Percentiles rank a stretch among this genome's conserved stretches.
These are phyloP conservation scores for Kwoniella bestiolae DNA, from an alignment of 768 basidiomycete genomes.

Conservation along the genomic window DNA sequence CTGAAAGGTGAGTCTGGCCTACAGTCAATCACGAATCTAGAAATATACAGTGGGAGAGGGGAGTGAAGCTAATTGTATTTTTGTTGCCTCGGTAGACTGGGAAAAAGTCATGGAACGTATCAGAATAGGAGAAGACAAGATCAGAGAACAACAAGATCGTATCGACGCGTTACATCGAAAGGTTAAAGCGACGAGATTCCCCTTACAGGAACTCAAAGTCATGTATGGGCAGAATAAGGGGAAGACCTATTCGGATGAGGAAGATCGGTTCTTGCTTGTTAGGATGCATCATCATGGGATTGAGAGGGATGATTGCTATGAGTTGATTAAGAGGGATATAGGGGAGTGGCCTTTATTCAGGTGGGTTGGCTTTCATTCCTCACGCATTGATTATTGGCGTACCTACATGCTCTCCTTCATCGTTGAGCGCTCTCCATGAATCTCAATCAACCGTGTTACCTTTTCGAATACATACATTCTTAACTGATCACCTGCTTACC, in stretches of 20 bases:
- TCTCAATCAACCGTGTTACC: too few species aligned
- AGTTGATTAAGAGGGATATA: conserved; percentile 93
- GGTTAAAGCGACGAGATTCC: conserved; percentile 78
- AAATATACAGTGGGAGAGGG: background rate
- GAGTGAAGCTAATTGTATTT: background rate
- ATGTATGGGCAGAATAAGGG: conserved; percentile 92
- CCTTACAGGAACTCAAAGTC: conserved; percentile 96
- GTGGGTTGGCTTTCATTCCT: conserved; percentile 35
- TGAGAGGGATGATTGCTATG: conserved; percentile 80
- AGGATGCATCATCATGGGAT: conserved; percentile 88
- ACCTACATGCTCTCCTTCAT: too few species aligned
- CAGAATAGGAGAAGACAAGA: conserved; percentile 84
- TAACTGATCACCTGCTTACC: background rate
- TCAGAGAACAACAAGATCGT: conserved; percentile 75
- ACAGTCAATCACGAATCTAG: background rate
- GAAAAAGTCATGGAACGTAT: conserved; percentile 82
- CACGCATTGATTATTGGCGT: too few species aligned
- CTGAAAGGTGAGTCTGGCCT: conserved; percentile 66
- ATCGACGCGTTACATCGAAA: conserved; percentile 74
- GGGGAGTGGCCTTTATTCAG: conserved; percentile 95
- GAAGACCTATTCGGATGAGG: conserved; percentile 94
- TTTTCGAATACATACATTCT: too few species aligned
- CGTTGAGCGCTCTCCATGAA: too few species aligned
- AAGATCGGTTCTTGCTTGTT: conserved; percentile 92
- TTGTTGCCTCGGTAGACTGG: conserved; percentile 63